These are phyloP conservation scores for Diatrype stigma DNA, from an alignment of 2,329 filamentous ascomycete genomes.

Conservation along the genomic window DNA sequence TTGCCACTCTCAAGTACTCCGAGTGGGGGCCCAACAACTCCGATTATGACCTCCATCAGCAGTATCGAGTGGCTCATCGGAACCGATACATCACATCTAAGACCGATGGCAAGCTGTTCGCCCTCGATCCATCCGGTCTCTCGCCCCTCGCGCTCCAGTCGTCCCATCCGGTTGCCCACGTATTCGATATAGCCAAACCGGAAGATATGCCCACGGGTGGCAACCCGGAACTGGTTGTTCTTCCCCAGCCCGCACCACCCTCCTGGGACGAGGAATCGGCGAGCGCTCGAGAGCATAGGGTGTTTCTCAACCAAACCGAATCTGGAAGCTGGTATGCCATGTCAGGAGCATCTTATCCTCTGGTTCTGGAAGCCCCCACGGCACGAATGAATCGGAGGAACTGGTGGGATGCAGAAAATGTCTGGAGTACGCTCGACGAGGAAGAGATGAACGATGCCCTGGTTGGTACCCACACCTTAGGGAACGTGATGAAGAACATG, in stretches of 20 bases:
- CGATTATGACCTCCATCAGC: constrained; percentile 79
- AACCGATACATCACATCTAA: constrained; percentile 84
- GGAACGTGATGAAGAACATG: constrained; percentile 33
- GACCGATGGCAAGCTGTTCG: constrained; percentile 79
- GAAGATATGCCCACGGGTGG: constrained; percentile 56
- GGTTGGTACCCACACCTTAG: constrained; percentile 67
- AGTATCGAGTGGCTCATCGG: constrained; percentile 78
- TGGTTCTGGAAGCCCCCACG: constrained; percentile 65
- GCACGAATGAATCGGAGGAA: constrained; percentile 41
- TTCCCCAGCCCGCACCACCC: constrained; percentile 77
- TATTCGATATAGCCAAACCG: constrained; percentile 83
- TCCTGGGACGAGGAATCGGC: constrained; percentile 44
- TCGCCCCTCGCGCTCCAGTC: constrained; percentile 67
- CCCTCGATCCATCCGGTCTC: constrained; percentile 60
- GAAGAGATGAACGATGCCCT: constrained; percentile 56
- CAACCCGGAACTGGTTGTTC: constrained; percentile 73
- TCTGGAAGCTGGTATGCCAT: constrained; percentile 91
- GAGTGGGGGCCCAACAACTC: constrained; percentile 94
- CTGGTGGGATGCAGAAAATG: constrained; percentile 42
- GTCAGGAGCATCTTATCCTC: constrained; percentile 80
- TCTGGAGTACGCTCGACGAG: constrained; percentile 32
- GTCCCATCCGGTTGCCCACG: constrained; percentile 73
- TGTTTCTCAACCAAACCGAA: constrained; percentile 84
- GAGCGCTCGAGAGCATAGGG: constrained; percentile 55
- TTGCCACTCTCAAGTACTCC: constrained; percentile 87